These are phyloP conservation scores for Aspergillus intermedius DNA, from an alignment of 2,329 filamentous ascomycete species.

Conservation along the genomic window DNA sequence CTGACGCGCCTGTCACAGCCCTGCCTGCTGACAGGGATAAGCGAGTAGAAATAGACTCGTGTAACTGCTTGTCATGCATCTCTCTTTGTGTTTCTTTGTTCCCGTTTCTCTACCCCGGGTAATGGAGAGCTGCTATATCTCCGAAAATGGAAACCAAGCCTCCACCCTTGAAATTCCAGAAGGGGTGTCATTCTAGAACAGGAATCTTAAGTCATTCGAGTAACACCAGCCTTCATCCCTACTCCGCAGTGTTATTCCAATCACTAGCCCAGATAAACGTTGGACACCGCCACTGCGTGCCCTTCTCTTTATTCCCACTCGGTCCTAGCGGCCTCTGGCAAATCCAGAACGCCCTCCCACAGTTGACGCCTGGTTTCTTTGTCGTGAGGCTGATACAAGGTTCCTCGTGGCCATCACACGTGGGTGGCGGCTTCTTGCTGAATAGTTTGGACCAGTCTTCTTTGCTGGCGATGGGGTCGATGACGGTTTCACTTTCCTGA, in stretches of 20 bases:
- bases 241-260: slow-evolving; percentile 42
- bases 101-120: too few species aligned
- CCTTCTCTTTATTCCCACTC: slow-evolving; percentile 74
- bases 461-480: slow-evolving; percentile 64
- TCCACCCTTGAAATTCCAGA: neutral
- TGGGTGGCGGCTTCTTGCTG: slow-evolving; percentile 64
- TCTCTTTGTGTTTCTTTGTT: neutral
- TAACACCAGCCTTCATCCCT: neutral
- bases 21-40: neutral
- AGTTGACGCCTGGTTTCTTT: slow-evolving; percentile 84
- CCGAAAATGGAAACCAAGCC: too few species aligned
- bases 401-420: slow-evolving; percentile 76
- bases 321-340: slow-evolving; percentile 74
- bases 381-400: slow-evolving; percentile 77
- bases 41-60: neutral
- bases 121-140: too few species aligned
- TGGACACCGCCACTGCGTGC: slow-evolving; percentile 77
- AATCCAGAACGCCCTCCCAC: slow-evolving; percentile 61
- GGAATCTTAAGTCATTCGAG: neutral
- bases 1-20: neutral
- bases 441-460: slow-evolving; percentile 84
- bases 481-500: slow-evolving; percentile 43
- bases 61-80: too few species aligned
- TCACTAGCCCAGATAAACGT: slow-evolving; percentile 72
- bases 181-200: neutral